These are phyloP conservation scores for Phialocephala sp. DNA, from an alignment of 2,329 filamentous ascomycete species.

Conservation along the genomic window DNA sequence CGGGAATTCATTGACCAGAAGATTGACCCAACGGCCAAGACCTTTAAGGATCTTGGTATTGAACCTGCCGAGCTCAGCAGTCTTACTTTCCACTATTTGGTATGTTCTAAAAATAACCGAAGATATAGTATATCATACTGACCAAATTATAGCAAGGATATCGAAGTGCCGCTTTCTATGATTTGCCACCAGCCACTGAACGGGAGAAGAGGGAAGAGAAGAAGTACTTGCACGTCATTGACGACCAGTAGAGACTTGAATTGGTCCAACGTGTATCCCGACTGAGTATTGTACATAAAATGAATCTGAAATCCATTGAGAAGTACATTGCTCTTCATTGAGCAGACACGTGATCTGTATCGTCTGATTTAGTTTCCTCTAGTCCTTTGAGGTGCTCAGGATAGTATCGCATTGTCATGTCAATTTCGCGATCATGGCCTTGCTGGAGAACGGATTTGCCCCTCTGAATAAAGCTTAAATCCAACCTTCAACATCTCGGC, in stretches of 20 bases:
- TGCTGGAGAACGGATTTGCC: too few relatives aligned
- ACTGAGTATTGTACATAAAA: conserved; percentile 26
- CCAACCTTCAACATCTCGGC: conserved; percentile 7
- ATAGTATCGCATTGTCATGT: background rate
- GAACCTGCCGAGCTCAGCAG: conserved; percentile 85
- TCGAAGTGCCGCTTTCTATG: conserved; percentile 87
- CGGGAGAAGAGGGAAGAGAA: conserved; percentile 93
- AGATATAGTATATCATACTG: conserved; percentile 36
- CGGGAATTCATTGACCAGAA: conserved; percentile 91
- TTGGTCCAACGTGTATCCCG: conserved; percentile 19
- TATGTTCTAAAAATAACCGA: conserved; percentile 53
- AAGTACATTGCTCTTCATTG: background rate
- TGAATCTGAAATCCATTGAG: background rate
- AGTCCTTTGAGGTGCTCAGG: background rate
- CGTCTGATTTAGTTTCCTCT: background rate
- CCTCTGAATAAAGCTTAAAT: background rate
- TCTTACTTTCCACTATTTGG: conserved; percentile 92
- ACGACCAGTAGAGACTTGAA: conserved; percentile 71
- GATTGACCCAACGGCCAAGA: conserved; percentile 91
- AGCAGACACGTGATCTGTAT: background rate
- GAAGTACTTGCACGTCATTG: conserved; percentile 94
- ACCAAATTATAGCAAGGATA: conserved; percentile 75
- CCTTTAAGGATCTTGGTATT: conserved; percentile 91
- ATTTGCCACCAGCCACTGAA: conserved; percentile 92
- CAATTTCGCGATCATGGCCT: background rate